Base-by-base conservation (phyloP, 2,329 filamentous ascomycete genomes). In the Monosporascus sp. region DNA sequence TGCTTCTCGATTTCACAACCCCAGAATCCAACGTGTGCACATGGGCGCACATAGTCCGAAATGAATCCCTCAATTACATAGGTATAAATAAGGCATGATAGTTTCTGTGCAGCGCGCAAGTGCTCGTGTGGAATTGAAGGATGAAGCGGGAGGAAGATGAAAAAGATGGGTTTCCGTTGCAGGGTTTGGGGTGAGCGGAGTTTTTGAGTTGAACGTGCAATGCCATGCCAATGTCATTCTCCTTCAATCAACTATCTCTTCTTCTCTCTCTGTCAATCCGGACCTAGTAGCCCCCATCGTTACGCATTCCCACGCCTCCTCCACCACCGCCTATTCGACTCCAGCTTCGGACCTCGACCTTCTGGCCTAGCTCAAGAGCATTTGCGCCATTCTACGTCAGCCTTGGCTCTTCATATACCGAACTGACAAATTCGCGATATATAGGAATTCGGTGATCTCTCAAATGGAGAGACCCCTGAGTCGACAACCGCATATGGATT, bases 401-500 rank as follows among this genome's bases (percentile, higher is more conserved):
- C 41, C 22, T 27, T 50, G 36, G 50, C 53, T 57, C 25, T 22
- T 47, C 45, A 27, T 36, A 20, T 53, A 27, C 37, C 31, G 9
- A 14, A 45, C 44, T 53, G 47, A 56, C 62, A 55, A 57, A 39
- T 27, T 25, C 17, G 51, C 37, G 20, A 36, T 34, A 53, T 31
- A 53, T 56, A 72, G 64, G 70, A 74, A 57, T 80, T 75, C 58
- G 76, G 65, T n/a, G 65, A 82, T 56, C 69, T 82, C 27, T 68
- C 73, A 47, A 72, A 78, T 53, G 76, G 75, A 59, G 88, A 92
- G 70, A 84, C 81, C 17, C 70, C 73, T 51, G 84, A 88, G 66
- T 84, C 84, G 17, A 92, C 88, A 3, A 85, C 84, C 15, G 79
- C 84, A 51, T 81, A 84, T 63, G 90, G 90, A 38, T 72, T 89